Base-by-base conservation (phyloP, 345 rosid species). In the Citrus hindsii region DNA sequence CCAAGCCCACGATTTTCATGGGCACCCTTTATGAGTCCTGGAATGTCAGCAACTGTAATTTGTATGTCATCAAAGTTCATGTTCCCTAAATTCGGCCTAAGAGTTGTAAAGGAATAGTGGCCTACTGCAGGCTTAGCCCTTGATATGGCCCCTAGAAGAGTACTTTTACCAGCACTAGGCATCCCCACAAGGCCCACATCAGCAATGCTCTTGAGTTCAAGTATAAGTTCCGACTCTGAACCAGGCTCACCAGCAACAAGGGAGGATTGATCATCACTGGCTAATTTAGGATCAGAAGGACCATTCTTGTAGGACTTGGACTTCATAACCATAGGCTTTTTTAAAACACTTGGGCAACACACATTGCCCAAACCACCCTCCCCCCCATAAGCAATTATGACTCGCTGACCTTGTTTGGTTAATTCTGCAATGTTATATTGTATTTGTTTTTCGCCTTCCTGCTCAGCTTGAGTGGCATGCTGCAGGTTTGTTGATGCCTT, bases 131-230 rank as follows among this genome's bases (percentile, higher is more conserved):
- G 97, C 80, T 88, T 93, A 51, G 97, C 98, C 64, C 94, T 88
- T 0, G 98, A 95, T 48, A 95, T 28, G 18, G 97, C 96, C 62
- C 97, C 98, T 21, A 95, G 85, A 74, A 95, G 97, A 55, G 97
- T 95, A 66, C 98, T 95, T 84, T 95, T 95, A 63, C 98, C 98
- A 7, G 97, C 98, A 79, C 91, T 95, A 71, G 99, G 98, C 95
- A 95, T 88, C 21, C 99, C 99, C 1, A 95, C 98, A 48, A 93
- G 91, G n/a, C 99, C 97, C 70, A 95, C 98, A 65, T 95, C 99
- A 2, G 99, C 98, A 16, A 95, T 94, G 87, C 95, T 94, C 84
- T 95, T 95, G 68, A 94, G 92, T 80, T 95, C 99, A 67, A 95
- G 80, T 66, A 94, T 81, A 73, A 92, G 78, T 65, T 87, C 76